A percentile compares a stretch with the other conserved stretches of the same genome.
phyloP scores from a whole-genome alignment of 495 filamentous ascomycete species.

The Sporormia fimetaria region DNA sequence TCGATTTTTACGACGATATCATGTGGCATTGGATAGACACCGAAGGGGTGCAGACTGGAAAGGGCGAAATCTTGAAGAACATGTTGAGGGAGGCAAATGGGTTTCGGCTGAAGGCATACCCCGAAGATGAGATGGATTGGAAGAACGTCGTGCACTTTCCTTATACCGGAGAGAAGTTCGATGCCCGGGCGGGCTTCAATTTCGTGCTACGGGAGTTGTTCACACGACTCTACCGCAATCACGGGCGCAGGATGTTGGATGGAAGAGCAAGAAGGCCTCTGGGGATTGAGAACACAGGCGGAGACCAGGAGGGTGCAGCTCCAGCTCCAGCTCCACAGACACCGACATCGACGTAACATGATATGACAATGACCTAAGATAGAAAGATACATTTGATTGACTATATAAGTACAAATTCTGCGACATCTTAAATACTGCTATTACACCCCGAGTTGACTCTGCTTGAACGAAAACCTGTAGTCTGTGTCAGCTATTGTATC shows the following conservation, averaged over 20 bases:
- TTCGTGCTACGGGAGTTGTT: conserved; percentile 10
- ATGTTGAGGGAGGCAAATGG: conserved; percentile 15
- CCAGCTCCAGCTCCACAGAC: too few species aligned
- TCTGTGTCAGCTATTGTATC: too few species aligned
- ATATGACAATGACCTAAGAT: too few species aligned
- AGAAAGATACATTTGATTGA: too few species aligned
- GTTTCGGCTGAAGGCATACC: conserved; percentile 16
- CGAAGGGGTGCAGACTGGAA: not conserved
- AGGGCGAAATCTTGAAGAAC: conserved; percentile 7
- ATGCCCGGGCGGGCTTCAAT: conserved; percentile 10
- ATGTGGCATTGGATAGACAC: conserved; percentile 20
- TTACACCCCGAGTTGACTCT: too few species aligned
- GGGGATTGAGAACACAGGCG: not conserved
- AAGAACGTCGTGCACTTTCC: conserved; percentile 15
- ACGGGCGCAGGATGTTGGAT: conserved; percentile 19
- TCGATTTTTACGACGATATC: conserved; percentile 19
- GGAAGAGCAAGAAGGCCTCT: not conserved
- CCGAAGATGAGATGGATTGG: conserved; percentile 7
- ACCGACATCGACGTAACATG: not conserved
- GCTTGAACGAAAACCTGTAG: too few species aligned
- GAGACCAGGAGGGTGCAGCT: not conserved
- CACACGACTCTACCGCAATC: conserved; percentile 10
- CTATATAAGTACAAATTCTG: too few species aligned
- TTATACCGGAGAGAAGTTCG: conserved; percentile 19
- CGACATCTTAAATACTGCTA: too few species aligned